phyloP scores from a whole-genome alignment of 78 protist species.

The Planoprotostelium fungivorum region DNA sequence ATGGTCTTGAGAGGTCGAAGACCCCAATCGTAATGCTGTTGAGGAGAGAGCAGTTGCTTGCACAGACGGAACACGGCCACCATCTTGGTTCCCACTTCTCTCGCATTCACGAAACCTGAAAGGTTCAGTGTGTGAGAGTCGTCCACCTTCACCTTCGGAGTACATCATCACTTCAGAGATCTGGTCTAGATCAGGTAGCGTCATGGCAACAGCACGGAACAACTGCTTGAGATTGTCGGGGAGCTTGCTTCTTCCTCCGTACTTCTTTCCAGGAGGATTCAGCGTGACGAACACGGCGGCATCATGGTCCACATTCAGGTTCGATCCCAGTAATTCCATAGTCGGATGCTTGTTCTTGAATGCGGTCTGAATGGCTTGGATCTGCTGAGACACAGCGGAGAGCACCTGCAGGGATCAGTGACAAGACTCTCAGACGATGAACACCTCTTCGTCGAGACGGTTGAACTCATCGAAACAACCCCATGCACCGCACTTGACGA shows the following conservation, averaged over 20 bases:
- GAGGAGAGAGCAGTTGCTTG: constrained; percentile 86
- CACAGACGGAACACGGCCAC: constrained; percentile 96
- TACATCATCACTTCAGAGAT: constrained; percentile 97
- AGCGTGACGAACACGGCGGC: constrained; percentile 98
- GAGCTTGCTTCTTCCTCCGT: constrained; percentile 97
- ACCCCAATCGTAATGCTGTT: constrained; percentile 99
- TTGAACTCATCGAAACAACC: constrained; percentile 99
- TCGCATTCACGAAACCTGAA: constrained; percentile 83
- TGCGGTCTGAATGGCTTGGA: constrained; percentile 93
- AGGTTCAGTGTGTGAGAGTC: constrained; percentile 70
- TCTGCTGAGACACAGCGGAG: constrained; percentile 98
- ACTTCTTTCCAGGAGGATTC: constrained; percentile 94
- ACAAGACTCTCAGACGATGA: background rate
- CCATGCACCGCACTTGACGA: constrained; percentile 97
- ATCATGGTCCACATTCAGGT: constrained; percentile 40
- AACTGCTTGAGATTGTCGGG: constrained; percentile 99
- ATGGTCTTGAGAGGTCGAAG: constrained; percentile 97
- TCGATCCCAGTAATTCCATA: constrained; percentile 60
- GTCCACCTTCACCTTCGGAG: constrained; percentile 92
- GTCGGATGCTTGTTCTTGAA: constrained; percentile 49
- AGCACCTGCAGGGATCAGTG: constrained; percentile 72
- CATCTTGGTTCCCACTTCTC: constrained; percentile 78
- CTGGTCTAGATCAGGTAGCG: constrained; percentile 90
- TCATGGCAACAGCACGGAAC: constrained; percentile 90
- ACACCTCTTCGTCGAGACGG: constrained; percentile 93